phyloP scores from a whole-genome alignment of 768 basidiomycete species.

The Leccinellum rugosiceps region DNA sequence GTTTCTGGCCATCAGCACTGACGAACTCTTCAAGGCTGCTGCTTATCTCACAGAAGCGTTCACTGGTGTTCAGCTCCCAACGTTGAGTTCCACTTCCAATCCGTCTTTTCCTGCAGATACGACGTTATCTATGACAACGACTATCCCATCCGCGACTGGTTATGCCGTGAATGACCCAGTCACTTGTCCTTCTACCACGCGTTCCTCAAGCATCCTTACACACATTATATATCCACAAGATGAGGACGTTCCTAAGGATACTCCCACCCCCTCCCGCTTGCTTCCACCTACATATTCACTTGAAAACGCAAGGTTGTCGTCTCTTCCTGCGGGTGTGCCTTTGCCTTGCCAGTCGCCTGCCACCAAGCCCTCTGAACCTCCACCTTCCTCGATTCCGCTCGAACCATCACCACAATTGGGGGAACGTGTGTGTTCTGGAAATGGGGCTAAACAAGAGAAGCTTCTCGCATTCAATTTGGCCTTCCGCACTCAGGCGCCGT shows the following conservation, averaged over 20 bases:
- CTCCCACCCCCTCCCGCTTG: neutral
- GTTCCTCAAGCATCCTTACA: constrained; percentile 24
- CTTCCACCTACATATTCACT: neutral
- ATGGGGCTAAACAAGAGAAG: constrained; percentile 7
- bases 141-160: neutral
- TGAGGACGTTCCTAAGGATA: neutral
- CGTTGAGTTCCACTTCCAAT: neutral
- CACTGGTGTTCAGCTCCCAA: constrained; percentile 27
- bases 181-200: constrained; percentile 4
- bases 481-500: constrained; percentile 51
- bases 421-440: neutral
- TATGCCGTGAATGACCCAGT: neutral
- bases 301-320: neutral
- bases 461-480: constrained; percentile 68
- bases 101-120: constrained; percentile 11
- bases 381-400: neutral
- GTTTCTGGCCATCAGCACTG: constrained; percentile 44
- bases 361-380: neutral
- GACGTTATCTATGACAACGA: neutral
- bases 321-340: neutral
- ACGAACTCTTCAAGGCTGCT: constrained; percentile 75
- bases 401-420: neutral
- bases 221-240: constrained; percentile 17
- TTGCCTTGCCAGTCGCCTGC: neutral
- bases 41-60: constrained; percentile 74